phyloP scores from a whole-genome alignment of 2,329 filamentous ascomycete genomes.

The Alternaria ethzedia region DNA sequence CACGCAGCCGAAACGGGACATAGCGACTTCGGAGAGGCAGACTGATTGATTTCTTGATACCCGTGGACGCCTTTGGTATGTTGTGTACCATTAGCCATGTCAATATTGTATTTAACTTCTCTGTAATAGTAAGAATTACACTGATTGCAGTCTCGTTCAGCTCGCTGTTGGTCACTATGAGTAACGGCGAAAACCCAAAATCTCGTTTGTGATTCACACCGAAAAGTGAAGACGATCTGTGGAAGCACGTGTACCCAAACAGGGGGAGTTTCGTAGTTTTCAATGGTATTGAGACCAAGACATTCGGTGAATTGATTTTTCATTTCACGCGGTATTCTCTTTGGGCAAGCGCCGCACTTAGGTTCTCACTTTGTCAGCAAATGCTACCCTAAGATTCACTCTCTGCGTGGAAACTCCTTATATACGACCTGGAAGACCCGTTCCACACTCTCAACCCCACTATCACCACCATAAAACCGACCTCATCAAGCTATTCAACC shows the following conservation, averaged over 20 bases:
- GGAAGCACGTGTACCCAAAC: background rate
- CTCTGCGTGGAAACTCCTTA: background rate
- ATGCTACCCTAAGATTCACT: background rate
- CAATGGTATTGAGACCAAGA: background rate
- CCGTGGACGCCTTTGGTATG: background rate
- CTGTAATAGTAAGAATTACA: background rate
- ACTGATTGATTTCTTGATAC: slow-evolving; percentile 5
- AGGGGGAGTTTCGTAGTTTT: background rate
- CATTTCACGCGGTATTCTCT: background rate
- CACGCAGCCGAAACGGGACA: slow-evolving; percentile 67
- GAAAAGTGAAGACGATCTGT: background rate
- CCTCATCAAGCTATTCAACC: background rate
- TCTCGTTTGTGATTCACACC: background rate
- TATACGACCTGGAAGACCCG: background rate
- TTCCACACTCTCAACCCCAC: background rate
- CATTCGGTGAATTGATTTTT: background rate
- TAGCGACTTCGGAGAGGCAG: slow-evolving; percentile 44
- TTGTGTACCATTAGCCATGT: background rate
- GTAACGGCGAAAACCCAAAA: background rate
- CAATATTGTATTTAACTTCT: background rate
- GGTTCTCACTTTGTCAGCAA: background rate
- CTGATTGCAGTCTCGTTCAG: background rate
- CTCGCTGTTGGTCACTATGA: background rate
- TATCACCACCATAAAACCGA: background rate
- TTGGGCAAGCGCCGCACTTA: background rate